A percentile compares a stretch with the other conserved stretches of the same genome.
Conservation (phyloP, 2,329 filamentous ascomycete species). For the Acephala macrosclerotiorum region DNA sequence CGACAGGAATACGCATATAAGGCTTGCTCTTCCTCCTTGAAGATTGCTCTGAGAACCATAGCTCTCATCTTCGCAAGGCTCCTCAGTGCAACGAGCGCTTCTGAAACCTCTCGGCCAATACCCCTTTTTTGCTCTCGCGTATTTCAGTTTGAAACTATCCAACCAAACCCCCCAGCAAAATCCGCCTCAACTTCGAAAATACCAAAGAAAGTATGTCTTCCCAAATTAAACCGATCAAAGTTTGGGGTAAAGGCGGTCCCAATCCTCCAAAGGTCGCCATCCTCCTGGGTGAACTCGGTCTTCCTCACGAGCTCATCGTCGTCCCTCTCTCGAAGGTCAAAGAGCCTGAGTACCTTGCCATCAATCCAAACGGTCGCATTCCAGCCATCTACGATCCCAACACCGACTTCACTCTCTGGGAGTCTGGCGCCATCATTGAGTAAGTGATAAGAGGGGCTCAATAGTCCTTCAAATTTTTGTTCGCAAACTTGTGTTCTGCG, state of each 20-base stretch:
- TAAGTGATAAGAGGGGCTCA: conserved; percentile 42
- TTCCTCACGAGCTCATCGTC: conserved; percentile 49
- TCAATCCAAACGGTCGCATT: conserved; percentile 44
- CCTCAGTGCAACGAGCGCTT: not conserved
- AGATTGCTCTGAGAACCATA: not conserved
- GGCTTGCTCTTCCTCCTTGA: not conserved
- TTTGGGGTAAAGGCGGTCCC: conserved; percentile 28
- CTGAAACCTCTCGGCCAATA: not conserved
- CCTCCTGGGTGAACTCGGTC: conserved; percentile 51
- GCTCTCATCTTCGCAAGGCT: not conserved
- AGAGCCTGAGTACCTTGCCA: conserved; percentile 44
- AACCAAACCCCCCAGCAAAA: not conserved
- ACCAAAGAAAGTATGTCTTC: conserved; percentile 11
- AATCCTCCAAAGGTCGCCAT: conserved; percentile 50
- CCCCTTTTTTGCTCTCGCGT: not conserved
- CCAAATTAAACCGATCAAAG: conserved; percentile 23
- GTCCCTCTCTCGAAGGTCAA: conserved; percentile 50
- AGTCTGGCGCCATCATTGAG: conserved; percentile 54
- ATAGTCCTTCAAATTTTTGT: too few relatives aligned
- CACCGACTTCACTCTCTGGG: conserved; percentile 53
- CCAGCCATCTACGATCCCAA: conserved; percentile 48
- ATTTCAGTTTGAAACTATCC: not conserved
- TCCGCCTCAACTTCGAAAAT: not conserved
- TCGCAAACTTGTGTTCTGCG: too few relatives aligned
- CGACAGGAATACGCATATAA: not conserved